These are phyloP conservation scores for Pythium angustatum DNA, from an alignment of 352 stramenopile genomes.

Conservation along the genomic window DNA sequence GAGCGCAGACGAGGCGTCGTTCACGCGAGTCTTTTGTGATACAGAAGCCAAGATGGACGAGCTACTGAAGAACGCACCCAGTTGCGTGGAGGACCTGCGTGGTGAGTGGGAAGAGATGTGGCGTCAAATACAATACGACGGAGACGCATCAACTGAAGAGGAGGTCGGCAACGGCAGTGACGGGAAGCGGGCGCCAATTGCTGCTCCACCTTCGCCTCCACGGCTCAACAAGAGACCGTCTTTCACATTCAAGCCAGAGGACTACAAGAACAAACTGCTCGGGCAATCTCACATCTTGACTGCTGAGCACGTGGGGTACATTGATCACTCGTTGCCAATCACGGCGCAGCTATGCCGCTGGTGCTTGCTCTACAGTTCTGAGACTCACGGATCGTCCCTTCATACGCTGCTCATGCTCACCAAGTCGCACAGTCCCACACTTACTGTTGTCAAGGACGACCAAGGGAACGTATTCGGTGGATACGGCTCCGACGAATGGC, in stretches of 20 bases:
- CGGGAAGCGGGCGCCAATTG: neutral
- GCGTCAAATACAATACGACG: slow-evolving; percentile 38
- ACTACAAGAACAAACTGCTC: slow-evolving; percentile 78
- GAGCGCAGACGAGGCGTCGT: slow-evolving; percentile 65
- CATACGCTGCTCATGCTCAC: slow-evolving; percentile 67
- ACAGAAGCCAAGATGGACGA: slow-evolving; percentile 67
- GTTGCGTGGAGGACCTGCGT: slow-evolving; percentile 62
- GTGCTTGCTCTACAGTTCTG: slow-evolving; percentile 81
- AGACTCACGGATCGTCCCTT: slow-evolving; percentile 73
- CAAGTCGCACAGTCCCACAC: slow-evolving; percentile 73
- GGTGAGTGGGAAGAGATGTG: slow-evolving; percentile 65
- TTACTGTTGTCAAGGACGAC: slow-evolving; percentile 82
- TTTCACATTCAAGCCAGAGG: slow-evolving; percentile 57
- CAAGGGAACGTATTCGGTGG: slow-evolving; percentile 81
- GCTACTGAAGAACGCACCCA: slow-evolving; percentile 60
- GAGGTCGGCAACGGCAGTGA: slow-evolving; percentile 1
- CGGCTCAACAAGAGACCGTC: slow-evolving; percentile 52
- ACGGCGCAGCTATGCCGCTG: slow-evolving; percentile 81
- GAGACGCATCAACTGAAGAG: slow-evolving; percentile 38
- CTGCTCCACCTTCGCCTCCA: slow-evolving; percentile 34
- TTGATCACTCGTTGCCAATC: slow-evolving; percentile 75
- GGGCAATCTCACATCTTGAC: slow-evolving; percentile 71
- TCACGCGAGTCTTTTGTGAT: slow-evolving; percentile 80
- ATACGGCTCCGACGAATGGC: slow-evolving; percentile 80
- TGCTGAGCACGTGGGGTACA: slow-evolving; percentile 60